These are phyloP conservation scores for Meripilus lineatus DNA, from an alignment of 1,284 basidiomycete genomes.

Conservation along the genomic window DNA sequence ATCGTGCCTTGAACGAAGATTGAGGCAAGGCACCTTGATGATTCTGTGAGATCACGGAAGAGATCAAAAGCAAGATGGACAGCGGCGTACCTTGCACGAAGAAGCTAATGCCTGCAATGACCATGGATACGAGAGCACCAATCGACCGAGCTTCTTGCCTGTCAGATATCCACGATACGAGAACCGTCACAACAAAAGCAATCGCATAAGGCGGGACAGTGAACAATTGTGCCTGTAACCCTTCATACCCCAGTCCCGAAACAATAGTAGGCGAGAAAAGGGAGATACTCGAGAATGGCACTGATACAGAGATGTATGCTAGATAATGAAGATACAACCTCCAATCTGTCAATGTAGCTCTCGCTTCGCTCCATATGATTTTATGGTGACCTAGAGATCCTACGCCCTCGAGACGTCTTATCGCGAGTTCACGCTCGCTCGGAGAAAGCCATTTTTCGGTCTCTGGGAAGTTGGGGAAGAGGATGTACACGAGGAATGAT, in stretches of 20 bases:
- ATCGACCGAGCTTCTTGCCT: slow-evolving; percentile 10
- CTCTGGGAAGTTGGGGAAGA: slow-evolving; percentile 11
- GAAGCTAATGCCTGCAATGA: slow-evolving; percentile 14
- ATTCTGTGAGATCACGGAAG: slow-evolving; percentile 8
- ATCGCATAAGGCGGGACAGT: slow-evolving; percentile 44
- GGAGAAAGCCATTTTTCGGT: slow-evolving; percentile 10
- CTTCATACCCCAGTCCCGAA: slow-evolving; percentile 38
- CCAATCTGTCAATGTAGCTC: slow-evolving; percentile 25
- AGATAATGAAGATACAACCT: slow-evolving; percentile 28
- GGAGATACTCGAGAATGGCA: slow-evolving; percentile 30
- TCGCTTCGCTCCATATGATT: slow-evolving; percentile 23
- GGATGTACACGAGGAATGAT: slow-evolving; percentile 9
- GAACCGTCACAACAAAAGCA: slow-evolving; percentile 26
- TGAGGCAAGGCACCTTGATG: slow-evolving; percentile 25
- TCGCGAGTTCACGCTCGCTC: slow-evolving; percentile 12
- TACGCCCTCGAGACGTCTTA: slow-evolving; percentile 22
- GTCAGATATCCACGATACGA: slow-evolving; percentile 13
- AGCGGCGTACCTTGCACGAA: slow-evolving; percentile 11
- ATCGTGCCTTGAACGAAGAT: slow-evolving; percentile 27
- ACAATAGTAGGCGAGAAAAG: slow-evolving; percentile 32
- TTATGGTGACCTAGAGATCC: slow-evolving; percentile 24
- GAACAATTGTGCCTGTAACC: slow-evolving; percentile 42
- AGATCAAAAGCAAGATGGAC: slow-evolving; percentile 4
- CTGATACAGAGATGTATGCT: slow-evolving; percentile 26
- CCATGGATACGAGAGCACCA: slow-evolving; percentile 8